Evolutionary conservation across 306 rosid species (phyloP).

Genomic region (Casuarina glauca): DNA sequence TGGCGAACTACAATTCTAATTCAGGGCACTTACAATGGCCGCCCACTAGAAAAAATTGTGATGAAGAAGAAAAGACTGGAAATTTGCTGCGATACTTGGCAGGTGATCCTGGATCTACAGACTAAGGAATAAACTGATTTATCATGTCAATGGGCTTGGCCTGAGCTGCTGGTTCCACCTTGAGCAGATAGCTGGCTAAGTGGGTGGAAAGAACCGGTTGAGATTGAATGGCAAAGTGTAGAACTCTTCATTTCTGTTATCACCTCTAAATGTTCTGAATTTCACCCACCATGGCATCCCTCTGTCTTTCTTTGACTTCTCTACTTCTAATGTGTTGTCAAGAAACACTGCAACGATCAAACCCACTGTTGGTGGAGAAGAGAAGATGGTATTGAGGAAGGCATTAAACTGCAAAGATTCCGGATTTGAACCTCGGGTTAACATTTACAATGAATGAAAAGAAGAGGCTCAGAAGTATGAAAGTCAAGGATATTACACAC

Average conservation of each 20-base stretch:
- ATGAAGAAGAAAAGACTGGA: conserved; percentile 4
- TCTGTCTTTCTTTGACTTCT: conserved; percentile 80
- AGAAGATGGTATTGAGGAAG: conserved; percentile 77
- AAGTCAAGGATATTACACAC: conserved; percentile 39
- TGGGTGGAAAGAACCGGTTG: conserved; percentile 94
- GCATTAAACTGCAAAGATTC: conserved; percentile 79
- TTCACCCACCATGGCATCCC: conserved; percentile 99
- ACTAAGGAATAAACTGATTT: background rate
- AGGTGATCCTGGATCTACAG: background rate
- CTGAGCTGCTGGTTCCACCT: background rate
- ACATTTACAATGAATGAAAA: background rate
- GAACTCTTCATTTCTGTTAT: conserved; percentile 93
- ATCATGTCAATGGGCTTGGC: conserved; percentile 6
- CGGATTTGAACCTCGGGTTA: background rate
- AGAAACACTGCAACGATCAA: conserved; percentile 87
- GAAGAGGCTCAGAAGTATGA: too few relatives aligned
- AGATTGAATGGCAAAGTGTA: conserved; percentile 92
- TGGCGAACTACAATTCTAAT: conserved; percentile 29
- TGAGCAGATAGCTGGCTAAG: conserved; percentile 25
- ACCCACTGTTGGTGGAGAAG: conserved; percentile 79
- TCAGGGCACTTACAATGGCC: conserved; percentile 21
- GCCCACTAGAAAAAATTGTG: conserved; percentile 31
- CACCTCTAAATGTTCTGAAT: conserved; percentile 91
- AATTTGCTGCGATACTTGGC: background rate
- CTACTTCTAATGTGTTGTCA: conserved; percentile 88